Percentiles rank a stretch among this genome's conserved stretches.
Conservation (phyloP, 345 rosid species). For the Syzygium aromaticum region DNA sequence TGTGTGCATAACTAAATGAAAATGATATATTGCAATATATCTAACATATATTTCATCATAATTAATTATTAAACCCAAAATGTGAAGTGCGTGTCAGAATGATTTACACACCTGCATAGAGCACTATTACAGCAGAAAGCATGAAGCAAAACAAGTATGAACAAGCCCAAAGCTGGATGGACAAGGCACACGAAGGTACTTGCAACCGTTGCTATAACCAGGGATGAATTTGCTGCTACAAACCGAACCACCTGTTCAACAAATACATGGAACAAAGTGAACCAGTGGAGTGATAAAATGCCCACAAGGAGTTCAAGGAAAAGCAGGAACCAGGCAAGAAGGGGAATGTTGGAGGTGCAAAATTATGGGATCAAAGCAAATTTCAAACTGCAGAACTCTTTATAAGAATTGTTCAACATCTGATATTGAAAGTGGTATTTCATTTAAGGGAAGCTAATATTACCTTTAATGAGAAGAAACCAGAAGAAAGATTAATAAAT, state of each 20-base stretch:
- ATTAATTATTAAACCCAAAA: background rate
- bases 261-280: conserved; percentile 3
- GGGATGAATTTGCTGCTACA: conserved; percentile 48
- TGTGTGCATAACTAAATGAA: background rate
- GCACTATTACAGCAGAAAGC: conserved; percentile 70
- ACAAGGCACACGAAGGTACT: conserved; percentile 58
- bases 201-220: conserved; percentile 44
- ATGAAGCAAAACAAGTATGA: conserved; percentile 51
- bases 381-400: background rate
- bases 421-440: background rate
- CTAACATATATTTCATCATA: background rate
- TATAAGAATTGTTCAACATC: background rate
- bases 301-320: background rate
- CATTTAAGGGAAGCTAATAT: background rate
- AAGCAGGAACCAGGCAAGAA: background rate
- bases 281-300: background rate
- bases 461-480: conserved; percentile 45
- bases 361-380: background rate
- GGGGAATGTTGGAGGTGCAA: background rate
- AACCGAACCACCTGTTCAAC: conserved; percentile 60
- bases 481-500: conserved; percentile 53
- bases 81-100: background rate
- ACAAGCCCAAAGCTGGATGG: conserved; percentile 89
- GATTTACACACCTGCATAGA: conserved; percentile 47
- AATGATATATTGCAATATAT: background rate